phyloP scores from a whole-genome alignment of 2,329 filamentous ascomycete genomes.

The Diaporthe capsici region DNA sequence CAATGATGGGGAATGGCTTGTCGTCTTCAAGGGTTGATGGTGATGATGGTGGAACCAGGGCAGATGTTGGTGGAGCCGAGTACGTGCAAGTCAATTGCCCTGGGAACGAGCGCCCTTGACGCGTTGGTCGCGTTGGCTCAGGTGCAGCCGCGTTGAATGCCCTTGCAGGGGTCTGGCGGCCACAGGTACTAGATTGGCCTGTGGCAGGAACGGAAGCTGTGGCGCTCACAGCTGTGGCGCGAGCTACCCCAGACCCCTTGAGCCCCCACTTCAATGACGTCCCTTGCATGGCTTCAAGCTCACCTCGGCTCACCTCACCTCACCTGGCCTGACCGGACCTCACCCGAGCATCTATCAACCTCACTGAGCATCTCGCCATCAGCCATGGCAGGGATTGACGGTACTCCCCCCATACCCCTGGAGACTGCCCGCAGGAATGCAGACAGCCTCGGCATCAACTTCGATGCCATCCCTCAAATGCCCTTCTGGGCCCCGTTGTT shows the following conservation, averaged over 20 bases:
- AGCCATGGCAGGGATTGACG: conserved; percentile 5
- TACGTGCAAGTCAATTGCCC: conserved; percentile 32
- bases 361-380: background rate
- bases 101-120: conserved; percentile 20
- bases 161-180: conserved; percentile 23
- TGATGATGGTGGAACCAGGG: background rate
- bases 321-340: background rate
- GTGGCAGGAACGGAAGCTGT: background rate
- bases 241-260: conserved; percentile 34
- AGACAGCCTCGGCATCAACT: conserved; percentile 40
- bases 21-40: background rate
- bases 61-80: conserved; percentile 7
- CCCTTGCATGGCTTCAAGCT: background rate
- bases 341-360: background rate
- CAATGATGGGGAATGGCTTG: conserved; percentile 18
- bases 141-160: background rate
- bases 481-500: conserved; percentile 35
- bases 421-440: conserved; percentile 35
- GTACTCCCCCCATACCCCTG: background rate
- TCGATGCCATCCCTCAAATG: conserved; percentile 32
- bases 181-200: background rate
- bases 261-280: conserved; percentile 36
- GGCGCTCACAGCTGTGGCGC: conserved; percentile 32
- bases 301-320: background rate
- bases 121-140: conserved; percentile 29